These are phyloP conservation scores for Citrus reticulata DNA, from an alignment of 345 rosid species.

Conservation along the genomic window DNA sequence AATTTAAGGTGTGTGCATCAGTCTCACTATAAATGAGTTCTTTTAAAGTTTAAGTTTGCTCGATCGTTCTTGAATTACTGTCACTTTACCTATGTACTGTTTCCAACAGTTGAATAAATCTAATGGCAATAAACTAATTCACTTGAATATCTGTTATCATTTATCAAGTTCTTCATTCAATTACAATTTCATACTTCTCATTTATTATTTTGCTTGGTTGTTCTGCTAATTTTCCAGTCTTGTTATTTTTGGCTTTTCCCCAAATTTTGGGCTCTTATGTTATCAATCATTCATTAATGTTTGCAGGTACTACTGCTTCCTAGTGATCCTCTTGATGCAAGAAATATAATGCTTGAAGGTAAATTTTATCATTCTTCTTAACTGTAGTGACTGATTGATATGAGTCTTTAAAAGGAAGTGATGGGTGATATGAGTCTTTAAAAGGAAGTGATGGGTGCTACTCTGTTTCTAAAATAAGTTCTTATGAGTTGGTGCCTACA, in stretches of 20 bases:
- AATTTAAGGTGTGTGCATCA: background rate
- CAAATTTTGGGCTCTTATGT: background rate
- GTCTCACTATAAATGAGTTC: background rate
- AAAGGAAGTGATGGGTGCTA: background rate
- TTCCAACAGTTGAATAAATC: background rate
- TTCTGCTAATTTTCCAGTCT: conserved; percentile 1
- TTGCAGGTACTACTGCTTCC: conserved; percentile 77
- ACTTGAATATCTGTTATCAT: background rate
- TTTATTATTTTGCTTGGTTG: background rate
- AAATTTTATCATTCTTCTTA: conserved; percentile 9
- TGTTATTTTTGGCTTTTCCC: background rate
- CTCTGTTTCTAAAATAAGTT: background rate
- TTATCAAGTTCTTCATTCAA: background rate
- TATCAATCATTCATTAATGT: background rate
- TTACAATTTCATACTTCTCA: background rate
- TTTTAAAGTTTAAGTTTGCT: background rate
- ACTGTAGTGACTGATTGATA: background rate
- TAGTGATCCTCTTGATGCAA: conserved; percentile 87
- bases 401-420: background rate
- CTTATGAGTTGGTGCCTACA: background rate
- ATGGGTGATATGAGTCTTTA: background rate
- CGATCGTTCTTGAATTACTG: background rate
- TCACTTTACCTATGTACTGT: background rate
- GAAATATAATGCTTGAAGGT: conserved; percentile 99
- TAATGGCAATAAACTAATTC: background rate